phyloP scores from a whole-genome alignment of 768 basidiomycete species.

The Hypholoma fasciculare region DNA sequence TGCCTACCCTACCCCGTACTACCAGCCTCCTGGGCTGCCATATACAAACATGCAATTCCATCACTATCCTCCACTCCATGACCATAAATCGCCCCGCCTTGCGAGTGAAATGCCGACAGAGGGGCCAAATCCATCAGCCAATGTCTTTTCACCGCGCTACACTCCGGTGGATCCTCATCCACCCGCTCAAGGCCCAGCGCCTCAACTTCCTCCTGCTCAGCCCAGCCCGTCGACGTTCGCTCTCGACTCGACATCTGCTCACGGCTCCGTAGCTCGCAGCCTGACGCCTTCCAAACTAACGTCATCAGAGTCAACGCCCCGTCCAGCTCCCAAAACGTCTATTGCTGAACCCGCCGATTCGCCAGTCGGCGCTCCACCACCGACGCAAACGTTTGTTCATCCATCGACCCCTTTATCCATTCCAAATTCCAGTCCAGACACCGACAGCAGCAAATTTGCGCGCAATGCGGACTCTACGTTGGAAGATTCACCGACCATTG shows the following conservation, averaged over 20 bases:
- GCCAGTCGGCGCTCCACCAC: too few relatives aligned
- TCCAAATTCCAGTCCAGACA: background rate
- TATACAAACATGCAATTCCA: background rate
- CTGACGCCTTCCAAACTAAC: too few relatives aligned
- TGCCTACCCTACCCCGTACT: background rate
- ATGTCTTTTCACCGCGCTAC: background rate
- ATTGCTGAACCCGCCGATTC: too few relatives aligned
- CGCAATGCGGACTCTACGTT: background rate
- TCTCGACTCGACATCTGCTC: too few relatives aligned
- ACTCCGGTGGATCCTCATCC: background rate
- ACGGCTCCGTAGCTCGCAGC: too few relatives aligned
- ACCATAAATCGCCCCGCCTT: background rate
- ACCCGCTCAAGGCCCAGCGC: background rate
- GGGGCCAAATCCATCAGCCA: background rate
- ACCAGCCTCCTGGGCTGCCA: background rate
- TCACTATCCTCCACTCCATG: background rate
- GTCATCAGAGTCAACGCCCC: too few relatives aligned
- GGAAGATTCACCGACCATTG: conserved; percentile 1
- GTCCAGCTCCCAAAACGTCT: too few relatives aligned
- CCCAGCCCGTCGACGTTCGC: background rate
- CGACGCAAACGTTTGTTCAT: too few relatives aligned
- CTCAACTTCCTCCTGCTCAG: background rate
- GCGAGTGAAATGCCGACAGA: background rate
- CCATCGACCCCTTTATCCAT: background rate
- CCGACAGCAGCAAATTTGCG: background rate